Evolutionary conservation across 2,329 filamentous ascomycete genomes (phyloP), one percentile per base, ranked within the genome.

Genomic region (Didymella sp.): DNA sequence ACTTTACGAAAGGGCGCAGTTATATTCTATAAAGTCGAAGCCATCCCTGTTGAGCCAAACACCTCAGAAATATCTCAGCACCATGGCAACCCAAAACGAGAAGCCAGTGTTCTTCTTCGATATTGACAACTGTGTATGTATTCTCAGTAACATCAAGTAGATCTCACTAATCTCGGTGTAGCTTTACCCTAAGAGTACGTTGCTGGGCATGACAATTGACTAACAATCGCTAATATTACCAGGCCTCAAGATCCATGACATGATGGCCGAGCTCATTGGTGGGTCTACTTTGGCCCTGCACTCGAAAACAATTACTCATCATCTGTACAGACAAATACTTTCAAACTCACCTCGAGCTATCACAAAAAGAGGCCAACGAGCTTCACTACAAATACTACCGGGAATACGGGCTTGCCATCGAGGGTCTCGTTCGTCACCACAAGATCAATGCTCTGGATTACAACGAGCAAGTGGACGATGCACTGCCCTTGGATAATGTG

Each of bases 391-490:
- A 93, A 68, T 99, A 99, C 81, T 99, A 98, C 80, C 89, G 88
- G 70, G 92, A 91, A 75, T 99, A 99, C 74, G 95, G 96, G 27
- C 86, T 99, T n/a, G 95, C 95, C 27, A 96, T 99, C 62, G 92
- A 98, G 79, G 95, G 95, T 1, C 84, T 99, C 1, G 91, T 96
- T 33, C 88, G 92, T 9, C 90, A 97, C 77, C 95, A 99, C 80
- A 88, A 96, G 77, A 96, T 99, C 68, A 91, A 98, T 70, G 91
- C 95, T 1, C 82, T 99, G 5, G 92, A 96, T 52, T 99, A 98
- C 81, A 99, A 99, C 76, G 79, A 85, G 63, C 89, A 96, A 77
- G 95, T 99, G 12, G 95, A 99, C 73, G 95, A 99, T 75, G 95
- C 95, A 2, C 79, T 99, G 21, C 93, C 95, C 0, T 84, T 99